Base-by-base conservation (phyloP, 139 green algal genomes). In the Coccomyxa sp. region DNA sequence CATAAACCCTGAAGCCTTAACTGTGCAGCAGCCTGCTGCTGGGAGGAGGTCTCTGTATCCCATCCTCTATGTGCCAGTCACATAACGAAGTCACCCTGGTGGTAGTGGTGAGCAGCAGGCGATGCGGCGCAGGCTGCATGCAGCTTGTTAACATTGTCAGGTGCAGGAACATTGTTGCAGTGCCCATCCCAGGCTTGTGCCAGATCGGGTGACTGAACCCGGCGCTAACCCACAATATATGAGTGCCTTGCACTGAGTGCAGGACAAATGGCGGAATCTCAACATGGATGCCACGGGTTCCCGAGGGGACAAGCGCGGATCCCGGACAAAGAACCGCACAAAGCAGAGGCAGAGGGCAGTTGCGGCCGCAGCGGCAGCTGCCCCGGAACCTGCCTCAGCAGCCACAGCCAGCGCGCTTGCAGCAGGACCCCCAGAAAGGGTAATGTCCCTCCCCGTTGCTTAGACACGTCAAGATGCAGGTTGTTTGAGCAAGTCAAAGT, bases 181-280 rank as follows among this genome's bases (percentile, higher is more conserved):
- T 29, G 16, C 44, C 44, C 12, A 16, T 12, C 16, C 16, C 14
- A 12, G 44, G 12, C 44, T 16, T 58, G 14, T 58, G 44, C 44
- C 44, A 58, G 44, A 12, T 58, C 44, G 16, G 14, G 14, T 16
- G 70, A 24, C n/a, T n/a, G n/a, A n/a, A 8, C 35, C 70, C 40
- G 29, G 35, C 70, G 44, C 34, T 73, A 27, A 39, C 22, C 24
- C 68, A 38, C 33, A 6, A 2, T 73, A 73, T 38, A 29, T 8
- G 6, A 73, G 1, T 8, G 37, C 29, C 16, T 44, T 39, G 29
- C 8, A 7, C 34, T 41, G 16, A 50, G 39, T 18, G 16, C 80
- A 84, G 80, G 87, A 91, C 78, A 91, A 91, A 81, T 91, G 87
- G 87, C 79, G 87, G 29, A 89, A 90, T 68, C 79, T 90, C 6